Evolutionary conservation across 495 filamentous ascomycete genomes (phyloP), one percentile per base, ranked within the genome.

Genomic region (Penicillium pancosmium): DNA sequence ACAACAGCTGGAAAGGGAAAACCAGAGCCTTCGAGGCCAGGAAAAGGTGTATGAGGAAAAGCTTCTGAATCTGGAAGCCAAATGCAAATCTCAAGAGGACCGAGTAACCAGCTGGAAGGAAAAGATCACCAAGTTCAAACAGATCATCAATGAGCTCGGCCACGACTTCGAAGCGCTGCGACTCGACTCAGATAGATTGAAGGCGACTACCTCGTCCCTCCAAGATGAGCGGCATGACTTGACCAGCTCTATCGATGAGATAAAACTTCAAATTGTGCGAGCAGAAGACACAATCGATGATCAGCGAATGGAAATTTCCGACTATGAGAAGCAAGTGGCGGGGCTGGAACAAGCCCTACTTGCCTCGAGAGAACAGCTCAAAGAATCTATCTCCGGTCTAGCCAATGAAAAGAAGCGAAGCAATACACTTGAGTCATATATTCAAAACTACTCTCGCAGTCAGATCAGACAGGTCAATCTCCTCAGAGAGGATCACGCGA

Each of bases 91-190:
- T 6, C 51, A 64, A 15, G 60, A 63, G 21, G 52, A 56, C 12
- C 70, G 66, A 43, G 52, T 75, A 18, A 64, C 71, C 5, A 52
- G 57, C 27, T 78, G 74, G 74, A 77, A 72, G 50, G 48, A 51
- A 15, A 76, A 70, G 25, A 38, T 78, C 1, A 44, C 50, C 12
- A 73, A 61, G 31, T 69, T 76, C 56, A 76, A 68, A 59, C 34
- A 60, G 46, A 65, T 76, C 27, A 57, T 78, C 25, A 73, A 75
- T 52, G 72, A 72, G 12, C 50, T 78, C 11, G 74, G 74, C 0
- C 63, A 59, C 3, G 70, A 73, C 12, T 72, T 73, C 35, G 67
- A 73, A 41, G 48, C 16, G 10, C 70, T 77, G 27, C 67, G 66
- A 18, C 60, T 65, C 2, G 72, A 75, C 43, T 54, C 67, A 0